Evolutionary conservation across 805 yeast genomes (phyloP).

Genomic region (Saturnispora zaruensis): DNA sequence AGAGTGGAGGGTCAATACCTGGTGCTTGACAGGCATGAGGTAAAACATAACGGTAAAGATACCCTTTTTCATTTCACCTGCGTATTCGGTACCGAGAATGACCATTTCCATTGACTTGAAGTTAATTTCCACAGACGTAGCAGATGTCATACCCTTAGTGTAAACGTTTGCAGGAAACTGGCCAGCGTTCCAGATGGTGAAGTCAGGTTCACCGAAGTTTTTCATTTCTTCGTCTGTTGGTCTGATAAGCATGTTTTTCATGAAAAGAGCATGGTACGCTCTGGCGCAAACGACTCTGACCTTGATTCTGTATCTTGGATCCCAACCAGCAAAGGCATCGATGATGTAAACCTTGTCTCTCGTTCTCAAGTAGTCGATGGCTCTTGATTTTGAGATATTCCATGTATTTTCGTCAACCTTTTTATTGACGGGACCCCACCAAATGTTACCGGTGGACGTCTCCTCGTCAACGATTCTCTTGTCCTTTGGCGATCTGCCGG

Average conservation of each 20-base stretch:
- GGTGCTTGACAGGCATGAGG: slow-evolving; percentile 90
- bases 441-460: slow-evolving; percentile 70
- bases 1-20: slow-evolving; percentile 89
- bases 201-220: slow-evolving; percentile 93
- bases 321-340: slow-evolving; percentile 99
- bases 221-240: slow-evolving; percentile 86
- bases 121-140: slow-evolving; percentile 92
- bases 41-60: slow-evolving; percentile 98
- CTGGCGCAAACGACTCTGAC: slow-evolving; percentile 95
- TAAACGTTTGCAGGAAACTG: slow-evolving; percentile 96
- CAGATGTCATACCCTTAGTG: slow-evolving; percentile 95
- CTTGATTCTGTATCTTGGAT: slow-evolving; percentile 92
- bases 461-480: slow-evolving; percentile 95
- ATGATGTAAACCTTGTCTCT: slow-evolving; percentile 89
- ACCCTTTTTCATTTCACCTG: slow-evolving; percentile 99
- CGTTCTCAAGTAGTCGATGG: slow-evolving; percentile 92
- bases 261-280: slow-evolving; percentile 96
- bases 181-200: slow-evolving; percentile 97
- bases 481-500: slow-evolving; percentile 98
- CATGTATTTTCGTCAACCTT: slow-evolving; percentile 90
- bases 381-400: slow-evolving; percentile 93
- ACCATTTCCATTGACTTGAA: slow-evolving; percentile 98
- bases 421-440: slow-evolving; percentile 99
- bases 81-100: slow-evolving; percentile 96
- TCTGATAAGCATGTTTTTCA: slow-evolving; percentile 96